Evolutionary conservation across 768 basidiomycete species (phyloP), one percentile per base, ranked within the genome.

Genomic region (Agrocybe chaxingu): DNA sequence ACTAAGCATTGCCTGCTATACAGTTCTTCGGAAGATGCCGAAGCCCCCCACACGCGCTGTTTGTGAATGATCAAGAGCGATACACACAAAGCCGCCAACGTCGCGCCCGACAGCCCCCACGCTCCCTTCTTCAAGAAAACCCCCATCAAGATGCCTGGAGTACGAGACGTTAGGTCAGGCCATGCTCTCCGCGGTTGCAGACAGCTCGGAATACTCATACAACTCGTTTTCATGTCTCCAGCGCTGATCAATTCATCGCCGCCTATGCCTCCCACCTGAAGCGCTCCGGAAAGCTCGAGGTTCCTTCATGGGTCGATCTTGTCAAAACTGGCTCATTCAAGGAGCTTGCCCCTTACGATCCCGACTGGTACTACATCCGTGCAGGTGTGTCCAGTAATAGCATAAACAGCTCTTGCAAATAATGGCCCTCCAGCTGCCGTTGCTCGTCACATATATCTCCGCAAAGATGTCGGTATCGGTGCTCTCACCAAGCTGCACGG

Each of bases 361-460:
- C 92, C 38, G 97, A 99, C 73, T 99, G 97, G 97, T 99, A 85
- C 82, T 99, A 98, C 76, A 80, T 96, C 69, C 92, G 97, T 65
- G 91, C 96, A 74, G 95, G 95, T 97, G 65, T 68, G 85, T 81
- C 42, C 39, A 33, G 35, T 49, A 41, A 37, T 50, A 45, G 43
- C 4, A 39, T 35, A 48, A 52, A 36, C 10, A 52, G 35, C 24
- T 24, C 24, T 24, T 24, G 24, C 33, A 50, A 33, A 41, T 40
- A n/a, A 37, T 41, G 19, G 45, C 39, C 35, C 29, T 50, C 38
- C 63, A 97, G 95, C 95, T 68, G 92, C 95, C 57, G 75, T 98
- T 63, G 96, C 96, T 73, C 88, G 96, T 66, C 96, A 98, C 86
- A 97, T 98, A 74, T 98, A 99, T 83, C 89, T 99, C 70, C 92